These are phyloP conservation scores for Larix kaempferi DNA, from an alignment of 75 land plant genomes.

Conservation along the genomic window DNA sequence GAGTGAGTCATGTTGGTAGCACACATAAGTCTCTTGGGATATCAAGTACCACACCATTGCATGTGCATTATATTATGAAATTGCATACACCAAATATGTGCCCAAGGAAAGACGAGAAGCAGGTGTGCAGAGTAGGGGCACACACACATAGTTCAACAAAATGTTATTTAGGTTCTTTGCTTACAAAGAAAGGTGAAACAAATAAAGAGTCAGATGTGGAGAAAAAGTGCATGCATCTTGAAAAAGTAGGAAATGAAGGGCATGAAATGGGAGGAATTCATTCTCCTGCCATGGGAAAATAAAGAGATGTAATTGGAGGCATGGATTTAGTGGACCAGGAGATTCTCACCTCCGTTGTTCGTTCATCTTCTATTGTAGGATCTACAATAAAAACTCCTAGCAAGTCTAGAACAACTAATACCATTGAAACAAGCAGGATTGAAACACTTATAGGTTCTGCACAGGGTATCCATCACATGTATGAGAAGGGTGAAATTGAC, in stretches of 20 bases:
- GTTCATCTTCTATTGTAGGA: not conserved
- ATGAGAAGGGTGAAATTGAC: too few relatives aligned
- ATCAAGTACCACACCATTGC: not conserved
- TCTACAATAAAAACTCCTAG: not conserved
- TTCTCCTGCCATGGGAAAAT: not conserved
- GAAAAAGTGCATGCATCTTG: not conserved
- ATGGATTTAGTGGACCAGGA: not conserved
- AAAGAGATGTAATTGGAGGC: not conserved
- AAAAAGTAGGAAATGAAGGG: not conserved
- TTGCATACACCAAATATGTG: not conserved
- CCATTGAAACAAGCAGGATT: too few relatives aligned
- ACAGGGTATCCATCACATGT: too few relatives aligned
- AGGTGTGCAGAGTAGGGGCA: not conserved
- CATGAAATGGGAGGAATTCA: not conserved
- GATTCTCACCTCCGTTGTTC: not conserved
- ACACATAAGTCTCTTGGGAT: not conserved
- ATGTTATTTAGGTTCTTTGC: not conserved
- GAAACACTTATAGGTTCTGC: too few relatives aligned
- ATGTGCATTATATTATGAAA: not conserved
- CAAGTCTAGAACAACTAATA: too few relatives aligned
- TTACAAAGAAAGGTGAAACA: not conserved
- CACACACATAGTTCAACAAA: not conserved
- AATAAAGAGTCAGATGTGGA: not conserved
- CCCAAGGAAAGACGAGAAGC: not conserved
- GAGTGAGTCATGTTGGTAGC: not conserved